Conservation (phyloP, 169 alveolate species). For the Plasmodium reichenowi region DNA sequence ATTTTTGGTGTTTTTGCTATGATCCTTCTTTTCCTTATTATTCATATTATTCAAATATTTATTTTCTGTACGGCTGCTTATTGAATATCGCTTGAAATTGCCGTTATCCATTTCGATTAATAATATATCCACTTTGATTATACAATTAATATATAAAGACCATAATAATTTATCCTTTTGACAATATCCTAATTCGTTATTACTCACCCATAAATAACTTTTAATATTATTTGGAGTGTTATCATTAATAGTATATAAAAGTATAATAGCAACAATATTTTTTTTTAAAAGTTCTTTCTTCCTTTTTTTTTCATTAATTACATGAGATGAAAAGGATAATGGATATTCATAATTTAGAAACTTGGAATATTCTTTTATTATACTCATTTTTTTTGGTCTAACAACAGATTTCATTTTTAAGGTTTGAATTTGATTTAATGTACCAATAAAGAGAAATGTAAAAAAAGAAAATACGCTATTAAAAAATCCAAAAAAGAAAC, state of each 20-base stretch:
- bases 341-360: conserved; percentile 84
- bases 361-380: conserved; percentile 79
- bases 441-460: conserved; percentile 81
- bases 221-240: conserved; percentile 42
- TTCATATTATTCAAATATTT: not conserved
- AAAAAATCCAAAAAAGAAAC: conserved; percentile 77
- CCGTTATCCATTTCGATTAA: conserved; percentile 53
- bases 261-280: conserved; percentile 81
- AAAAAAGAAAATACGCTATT: conserved; percentile 80
- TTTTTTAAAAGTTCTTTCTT: conserved; percentile 79
- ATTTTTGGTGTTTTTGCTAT: not conserved
- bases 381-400: conserved; percentile 80
- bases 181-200: conserved; percentile 71
- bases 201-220: conserved; percentile 71
- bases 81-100: conserved; percentile 3
- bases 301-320: conserved; percentile 72
- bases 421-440: conserved; percentile 86
- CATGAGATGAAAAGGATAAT: conserved; percentile 83
- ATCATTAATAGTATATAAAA: conserved; percentile 48
- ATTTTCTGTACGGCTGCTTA: not conserved
- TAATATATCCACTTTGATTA: conserved; percentile 52
- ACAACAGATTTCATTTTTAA: conserved; percentile 83
- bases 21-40: not conserved
- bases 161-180: conserved; percentile 68
- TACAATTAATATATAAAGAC: conserved; percentile 51